Conservation (phyloP, 2,329 filamentous ascomycete genomes). For the Paecilomyces fulvus region DNA sequence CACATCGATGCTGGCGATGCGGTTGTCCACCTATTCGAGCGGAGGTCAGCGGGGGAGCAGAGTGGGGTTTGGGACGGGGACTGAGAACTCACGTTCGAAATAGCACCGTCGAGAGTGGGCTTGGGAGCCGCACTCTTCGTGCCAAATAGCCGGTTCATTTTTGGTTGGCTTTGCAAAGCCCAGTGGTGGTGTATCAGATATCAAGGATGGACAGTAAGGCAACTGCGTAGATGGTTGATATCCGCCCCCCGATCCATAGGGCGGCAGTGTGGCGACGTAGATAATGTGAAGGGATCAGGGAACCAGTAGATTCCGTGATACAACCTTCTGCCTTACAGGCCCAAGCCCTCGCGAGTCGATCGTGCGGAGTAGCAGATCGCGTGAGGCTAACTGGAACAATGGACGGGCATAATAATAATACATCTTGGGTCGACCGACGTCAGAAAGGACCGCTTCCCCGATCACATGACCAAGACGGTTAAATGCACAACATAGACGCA, state of each 20-base stretch:
- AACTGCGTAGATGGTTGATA: constrained; percentile 1
- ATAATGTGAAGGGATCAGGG: not conserved
- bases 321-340: not conserved
- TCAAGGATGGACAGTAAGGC: not conserved
- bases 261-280: not conserved
- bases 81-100: constrained; percentile 56
- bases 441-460: not conserved
- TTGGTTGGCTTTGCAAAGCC: constrained; percentile 16
- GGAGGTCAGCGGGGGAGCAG: constrained; percentile 13
- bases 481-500: not conserved
- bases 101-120: constrained; percentile 75
- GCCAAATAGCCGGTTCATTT: constrained; percentile 95
- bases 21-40: constrained; percentile 57
- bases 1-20: constrained; percentile 81
- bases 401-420: not conserved
- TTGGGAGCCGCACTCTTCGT: constrained; percentile 80
- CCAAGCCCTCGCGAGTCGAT: not conserved
- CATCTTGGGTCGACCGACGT: not conserved
- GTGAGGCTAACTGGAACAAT: too few relatives aligned
- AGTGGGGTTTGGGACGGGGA: constrained; percentile 1
- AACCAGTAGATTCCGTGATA: not conserved
- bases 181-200: not conserved
- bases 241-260: not conserved
- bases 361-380: not conserved
- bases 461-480: not conserved